A percentile compares a stretch with the other conserved stretches of the same genome.
These are phyloP conservation scores for Suillus hirtellus DNA, from an alignment of 768 basidiomycete genomes.

Conservation along the genomic window DNA sequence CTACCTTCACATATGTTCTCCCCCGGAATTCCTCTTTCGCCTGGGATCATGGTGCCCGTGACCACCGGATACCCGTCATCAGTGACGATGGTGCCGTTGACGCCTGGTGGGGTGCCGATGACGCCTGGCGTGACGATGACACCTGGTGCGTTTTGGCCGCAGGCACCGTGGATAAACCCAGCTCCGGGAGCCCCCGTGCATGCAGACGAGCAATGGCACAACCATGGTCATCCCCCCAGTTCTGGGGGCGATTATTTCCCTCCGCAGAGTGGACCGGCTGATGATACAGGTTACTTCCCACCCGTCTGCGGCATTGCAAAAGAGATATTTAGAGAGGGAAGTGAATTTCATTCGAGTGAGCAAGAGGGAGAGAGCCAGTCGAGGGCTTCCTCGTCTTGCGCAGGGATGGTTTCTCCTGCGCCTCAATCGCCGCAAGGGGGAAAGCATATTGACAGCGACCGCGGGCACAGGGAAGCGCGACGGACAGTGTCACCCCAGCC, in stretches of 20 bases:
- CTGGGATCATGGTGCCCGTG: constrained; percentile 30
- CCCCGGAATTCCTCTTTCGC: constrained; percentile 33
- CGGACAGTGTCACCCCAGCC: neutral
- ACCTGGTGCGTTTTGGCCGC: constrained; percentile 71
- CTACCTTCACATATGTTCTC: constrained; percentile 30
- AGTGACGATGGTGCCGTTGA: constrained; percentile 25
- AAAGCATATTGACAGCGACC: neutral
- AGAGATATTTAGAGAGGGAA: constrained; percentile 37
- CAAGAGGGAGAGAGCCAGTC: neutral
- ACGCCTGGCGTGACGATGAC: constrained; percentile 72
- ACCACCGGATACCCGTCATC: constrained; percentile 27
- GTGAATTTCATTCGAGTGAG: constrained; percentile 10
- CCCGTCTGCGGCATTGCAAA: constrained; percentile 35
- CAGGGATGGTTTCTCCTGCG: constrained; percentile 1
- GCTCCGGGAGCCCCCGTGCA: constrained; percentile 62
- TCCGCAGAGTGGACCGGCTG: constrained; percentile 31
- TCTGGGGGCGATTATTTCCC: constrained; percentile 40
- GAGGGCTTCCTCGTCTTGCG: neutral
- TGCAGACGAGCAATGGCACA: constrained; percentile 17
- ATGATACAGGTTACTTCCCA: constrained; percentile 43
- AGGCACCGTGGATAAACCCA: constrained; percentile 58
- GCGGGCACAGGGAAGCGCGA: neutral
- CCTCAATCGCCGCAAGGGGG: neutral
- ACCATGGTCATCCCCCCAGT: constrained; percentile 8
- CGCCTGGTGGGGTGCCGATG: constrained; percentile 17